Evolutionary conservation across 2,329 filamentous ascomycete species (phyloP), one percentile per base, ranked within the genome.

Genomic region (Arachnomyces sp.): DNA sequence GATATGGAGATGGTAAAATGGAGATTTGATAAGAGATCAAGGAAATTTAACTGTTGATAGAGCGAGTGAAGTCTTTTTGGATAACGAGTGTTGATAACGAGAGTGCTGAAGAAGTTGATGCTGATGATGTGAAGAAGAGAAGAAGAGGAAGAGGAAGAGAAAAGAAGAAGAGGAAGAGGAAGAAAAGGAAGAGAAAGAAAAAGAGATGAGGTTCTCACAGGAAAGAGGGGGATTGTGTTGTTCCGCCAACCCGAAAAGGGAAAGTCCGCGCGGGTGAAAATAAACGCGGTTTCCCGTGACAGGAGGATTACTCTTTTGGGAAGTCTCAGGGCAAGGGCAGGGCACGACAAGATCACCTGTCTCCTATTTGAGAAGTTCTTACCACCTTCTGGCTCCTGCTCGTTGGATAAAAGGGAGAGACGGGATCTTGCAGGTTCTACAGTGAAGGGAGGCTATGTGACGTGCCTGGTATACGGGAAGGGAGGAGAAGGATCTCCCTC

Each of bases 1-100:
- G 39, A 21, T 40, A 31, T 11, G 38, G 9, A 28, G 28, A 28
- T 44, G 18, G 25, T 28, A 39, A 37, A 30, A 44, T 34, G 38
- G 15, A 21, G 32, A 28, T 17, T 16, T 28, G 30, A 25, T 28
- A 38, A 39, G 28, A 38, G 42, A 35, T 34, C 31, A 39, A 29
- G 40, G 28, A 30, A 29, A 39, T 14, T 5, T 14, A 5, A 7
- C 12, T 32, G 14, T 37, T 38, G 4, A 30, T 15, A 31, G 31
- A 30, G 28, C 14, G 28, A 38, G 17, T 13, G 36, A 37, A 25
- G 21, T 25, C 5, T 25, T 5, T 25, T 25, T 7, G 33, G 15
- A 18, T 13, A 12, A 18, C 15, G 12, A 18, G 33, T 3, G 15
- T 18, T 15, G 33, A 3, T 17, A 14, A 34, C n/a, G 6, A 3